Base-by-base conservation (phyloP, 2,329 filamentous ascomycete species). In the Aspergillus terreus region DNA sequence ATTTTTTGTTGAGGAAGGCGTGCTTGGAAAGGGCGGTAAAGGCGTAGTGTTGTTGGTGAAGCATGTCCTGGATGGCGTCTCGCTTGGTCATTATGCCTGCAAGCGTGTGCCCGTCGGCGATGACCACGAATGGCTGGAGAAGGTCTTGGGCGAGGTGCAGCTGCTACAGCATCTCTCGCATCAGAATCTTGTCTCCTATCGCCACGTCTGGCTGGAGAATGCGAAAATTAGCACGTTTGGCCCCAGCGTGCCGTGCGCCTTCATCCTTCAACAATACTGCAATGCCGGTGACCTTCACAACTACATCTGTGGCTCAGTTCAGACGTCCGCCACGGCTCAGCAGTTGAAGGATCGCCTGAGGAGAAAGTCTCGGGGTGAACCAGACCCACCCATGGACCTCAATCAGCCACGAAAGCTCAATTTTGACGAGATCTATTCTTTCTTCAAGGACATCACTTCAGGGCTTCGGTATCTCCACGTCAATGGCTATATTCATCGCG, bases 211-310 rank as follows among this genome's bases (percentile, higher is more conserved):
- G 94, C 80, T 99, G 14, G 92, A 99, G 69, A 88, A 96, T 68
- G 86, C 87, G 48, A 83, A 87, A 59, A 82, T 95, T 47, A 92
- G 82, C 56, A 86, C 83, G 1, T 99, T 99, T 68, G 88, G 91
- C 0, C 94, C 95, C 0, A 90, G 84, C 49, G 91, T 99, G 1
- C 91, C 91, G 10, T 97, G 92, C 63, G 91, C 92, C 4, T 99
- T 96, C 68, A 99, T 99, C 51, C 79, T 99, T 6, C 94, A 99
- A 67, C 92, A 99, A 66, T 99, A 96, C 64, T 99, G 95, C 75
- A 97, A 99, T 67, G 81, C 86, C 1, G 94, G 94, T 14, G 94
- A 99, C 66, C 78, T 99, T 15, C 86, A 96, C 53, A 85, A 87
- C 57, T 95, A 95, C 66, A 84, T 99, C 14, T 77, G 92, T n/a